Conservation (phyloP, 2,329 filamentous ascomycete genomes). For the Lachnellula subtilissima region DNA sequence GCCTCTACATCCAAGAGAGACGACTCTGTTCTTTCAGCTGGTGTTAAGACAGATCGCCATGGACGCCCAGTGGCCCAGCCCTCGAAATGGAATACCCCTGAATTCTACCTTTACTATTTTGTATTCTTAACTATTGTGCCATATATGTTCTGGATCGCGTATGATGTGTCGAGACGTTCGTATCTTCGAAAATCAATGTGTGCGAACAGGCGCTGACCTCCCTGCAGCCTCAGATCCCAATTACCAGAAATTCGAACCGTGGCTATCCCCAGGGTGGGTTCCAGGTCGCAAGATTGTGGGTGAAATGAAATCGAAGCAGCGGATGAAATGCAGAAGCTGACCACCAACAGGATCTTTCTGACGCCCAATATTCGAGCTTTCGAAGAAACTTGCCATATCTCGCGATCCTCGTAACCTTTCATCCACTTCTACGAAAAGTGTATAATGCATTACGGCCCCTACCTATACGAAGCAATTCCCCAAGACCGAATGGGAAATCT, state of each 20-base stretch:
- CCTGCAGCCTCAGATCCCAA: constrained; percentile 69
- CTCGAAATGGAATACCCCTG: constrained; percentile 78
- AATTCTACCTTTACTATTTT: constrained; percentile 79
- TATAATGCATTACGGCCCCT: constrained; percentile 53
- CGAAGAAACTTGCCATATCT: constrained; percentile 82
- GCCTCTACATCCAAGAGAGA: constrained; percentile 31
- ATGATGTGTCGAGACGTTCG: constrained; percentile 77
- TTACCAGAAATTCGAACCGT: constrained; percentile 66
- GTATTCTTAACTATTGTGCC: constrained; percentile 64
- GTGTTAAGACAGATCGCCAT: constrained; percentile 35
- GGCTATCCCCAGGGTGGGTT: constrained; percentile 82
- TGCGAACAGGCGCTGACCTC: constrained; percentile 10
- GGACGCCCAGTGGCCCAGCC: constrained; percentile 47
- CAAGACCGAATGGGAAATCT: constrained; percentile 30
- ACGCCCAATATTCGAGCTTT: constrained; percentile 81
- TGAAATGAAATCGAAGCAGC: not conserved
- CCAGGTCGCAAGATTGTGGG: constrained; percentile 81
- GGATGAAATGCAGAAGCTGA: constrained; percentile 9
- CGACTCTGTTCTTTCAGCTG: constrained; percentile 25
- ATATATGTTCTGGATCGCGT: constrained; percentile 86
- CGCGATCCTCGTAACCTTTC: constrained; percentile 64
- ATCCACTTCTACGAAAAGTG: constrained; percentile 69
- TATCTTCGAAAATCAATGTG: constrained; percentile 17
- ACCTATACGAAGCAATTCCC: constrained; percentile 17
- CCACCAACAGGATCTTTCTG: constrained; percentile 69